These are phyloP conservation scores for Psilocybe tampanensis DNA, from an alignment of 768 basidiomycete species.

Conservation along the genomic window DNA sequence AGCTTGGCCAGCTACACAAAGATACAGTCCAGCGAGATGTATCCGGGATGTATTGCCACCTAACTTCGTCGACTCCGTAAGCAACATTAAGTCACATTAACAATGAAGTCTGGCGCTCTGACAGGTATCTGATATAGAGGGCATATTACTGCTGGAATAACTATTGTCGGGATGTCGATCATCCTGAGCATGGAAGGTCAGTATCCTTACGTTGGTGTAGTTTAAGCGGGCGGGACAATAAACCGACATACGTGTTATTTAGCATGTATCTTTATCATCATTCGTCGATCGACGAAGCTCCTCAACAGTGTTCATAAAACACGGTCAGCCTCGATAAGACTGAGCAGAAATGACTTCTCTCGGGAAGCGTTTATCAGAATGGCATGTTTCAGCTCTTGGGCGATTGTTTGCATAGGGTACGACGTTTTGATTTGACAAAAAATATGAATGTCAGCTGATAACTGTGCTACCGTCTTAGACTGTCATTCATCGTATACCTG, in stretches of 20 bases:
- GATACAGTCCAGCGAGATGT: neutral
- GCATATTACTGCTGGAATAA: neutral
- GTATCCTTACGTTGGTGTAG: neutral
- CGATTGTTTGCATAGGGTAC: neutral
- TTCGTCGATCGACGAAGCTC: neutral
- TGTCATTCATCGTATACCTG: neutral
- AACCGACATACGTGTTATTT: neutral
- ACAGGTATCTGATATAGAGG: neutral
- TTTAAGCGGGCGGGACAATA: neutral
- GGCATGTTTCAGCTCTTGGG: neutral
- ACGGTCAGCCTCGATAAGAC: neutral
- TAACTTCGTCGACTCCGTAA: neutral
- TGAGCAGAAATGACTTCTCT: neutral
- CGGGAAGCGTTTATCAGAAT: neutral
- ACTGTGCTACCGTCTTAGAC: neutral
- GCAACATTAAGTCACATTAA: neutral
- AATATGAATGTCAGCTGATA: neutral
- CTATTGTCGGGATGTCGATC: slow-evolving; percentile 20
- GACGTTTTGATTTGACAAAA: neutral
- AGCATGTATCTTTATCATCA: neutral
- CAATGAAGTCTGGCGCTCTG: neutral
- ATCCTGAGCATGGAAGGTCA: slow-evolving; percentile 39
- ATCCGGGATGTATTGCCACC: slow-evolving; percentile 9
- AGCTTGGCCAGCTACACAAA: neutral
- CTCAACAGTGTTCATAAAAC: neutral